phyloP scores from a whole-genome alignment of 2,329 filamentous ascomycete genomes.

The Tolypocladium guangdongense region DNA sequence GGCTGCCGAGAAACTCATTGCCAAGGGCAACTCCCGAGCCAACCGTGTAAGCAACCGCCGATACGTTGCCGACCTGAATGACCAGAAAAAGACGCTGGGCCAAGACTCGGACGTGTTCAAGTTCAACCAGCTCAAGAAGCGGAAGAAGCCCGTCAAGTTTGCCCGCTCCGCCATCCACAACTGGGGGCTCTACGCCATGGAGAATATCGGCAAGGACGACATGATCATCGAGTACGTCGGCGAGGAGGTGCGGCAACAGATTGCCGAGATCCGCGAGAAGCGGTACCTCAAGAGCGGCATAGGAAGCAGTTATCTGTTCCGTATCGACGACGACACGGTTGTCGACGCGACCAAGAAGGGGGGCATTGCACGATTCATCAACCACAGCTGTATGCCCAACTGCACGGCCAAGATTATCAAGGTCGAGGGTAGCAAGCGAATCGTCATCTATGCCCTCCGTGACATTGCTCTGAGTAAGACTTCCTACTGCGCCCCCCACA shows the following conservation, averaged over 20 bases:
- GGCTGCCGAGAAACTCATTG: constrained; percentile 66
- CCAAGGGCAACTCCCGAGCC: constrained; percentile 82
- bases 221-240: constrained; percentile 99
- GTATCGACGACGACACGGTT: constrained; percentile 94
- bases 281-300: constrained; percentile 93
- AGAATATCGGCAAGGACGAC: constrained; percentile 93
- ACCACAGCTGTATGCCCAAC: constrained; percentile 95
- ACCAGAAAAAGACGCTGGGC: constrained; percentile 78
- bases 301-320: constrained; percentile 93
- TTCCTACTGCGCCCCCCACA: neutral
- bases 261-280: constrained; percentile 90
- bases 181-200: constrained; percentile 95
- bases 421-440: constrained; percentile 93
- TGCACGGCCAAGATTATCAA: constrained; percentile 99
- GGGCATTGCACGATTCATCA: constrained; percentile 96
- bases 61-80: constrained; percentile 87
- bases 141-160: constrained; percentile 98
- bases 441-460: constrained; percentile 95
- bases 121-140: constrained; percentile 98
- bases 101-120: constrained; percentile 84
- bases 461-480: constrained; percentile 88
- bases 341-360: constrained; percentile 98
- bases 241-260: constrained; percentile 91
- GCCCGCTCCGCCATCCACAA: constrained; percentile 96
- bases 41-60: constrained; percentile 94